Evolutionary conservation across 768 basidiomycete species (phyloP).

Genomic region (Exsudoporus frostii): DNA sequence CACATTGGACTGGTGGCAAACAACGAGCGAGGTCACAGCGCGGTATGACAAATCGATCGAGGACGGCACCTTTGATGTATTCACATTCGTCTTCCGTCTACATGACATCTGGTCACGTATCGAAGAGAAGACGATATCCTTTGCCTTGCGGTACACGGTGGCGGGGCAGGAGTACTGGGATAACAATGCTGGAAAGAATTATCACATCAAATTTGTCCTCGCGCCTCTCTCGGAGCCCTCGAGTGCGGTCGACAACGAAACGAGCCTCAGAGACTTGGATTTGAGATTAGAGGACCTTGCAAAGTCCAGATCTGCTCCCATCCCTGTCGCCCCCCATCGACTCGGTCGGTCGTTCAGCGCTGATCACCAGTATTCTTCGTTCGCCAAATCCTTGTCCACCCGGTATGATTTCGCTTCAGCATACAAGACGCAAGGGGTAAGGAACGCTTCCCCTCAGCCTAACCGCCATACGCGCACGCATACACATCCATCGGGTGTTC

Average conservation of each 20-base stretch:
- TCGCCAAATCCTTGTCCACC: slow-evolving; percentile 42
- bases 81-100: slow-evolving; percentile 72
- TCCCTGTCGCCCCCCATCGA: slow-evolving; percentile 10
- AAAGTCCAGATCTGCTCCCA: slow-evolving; percentile 26
- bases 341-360: slow-evolving; percentile 29
- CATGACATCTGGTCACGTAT: slow-evolving; percentile 73
- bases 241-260: slow-evolving; percentile 36
- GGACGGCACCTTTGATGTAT: slow-evolving; percentile 57
- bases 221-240: slow-evolving; percentile 22
- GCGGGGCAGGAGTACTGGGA: slow-evolving; percentile 88
- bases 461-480: slow-evolving; percentile 38
- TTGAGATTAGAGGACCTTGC: slow-evolving; percentile 67
- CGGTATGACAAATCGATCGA: slow-evolving; percentile 50
- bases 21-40: slow-evolving; percentile 88
- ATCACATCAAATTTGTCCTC: slow-evolving; percentile 63
- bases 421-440: slow-evolving; percentile 38
- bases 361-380: slow-evolving; percentile 19
- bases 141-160: slow-evolving; percentile 73
- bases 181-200: slow-evolving; percentile 79
- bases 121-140: slow-evolving; percentile 77
- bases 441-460: neutral
- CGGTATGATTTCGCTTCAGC: slow-evolving; percentile 60
- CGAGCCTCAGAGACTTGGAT: slow-evolving; percentile 57
- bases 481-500: slow-evolving; percentile 46
- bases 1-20: slow-evolving; percentile 94